Conservation (phyloP, 73 alveolate species). For the Tetrahymena elliotti region DNA sequence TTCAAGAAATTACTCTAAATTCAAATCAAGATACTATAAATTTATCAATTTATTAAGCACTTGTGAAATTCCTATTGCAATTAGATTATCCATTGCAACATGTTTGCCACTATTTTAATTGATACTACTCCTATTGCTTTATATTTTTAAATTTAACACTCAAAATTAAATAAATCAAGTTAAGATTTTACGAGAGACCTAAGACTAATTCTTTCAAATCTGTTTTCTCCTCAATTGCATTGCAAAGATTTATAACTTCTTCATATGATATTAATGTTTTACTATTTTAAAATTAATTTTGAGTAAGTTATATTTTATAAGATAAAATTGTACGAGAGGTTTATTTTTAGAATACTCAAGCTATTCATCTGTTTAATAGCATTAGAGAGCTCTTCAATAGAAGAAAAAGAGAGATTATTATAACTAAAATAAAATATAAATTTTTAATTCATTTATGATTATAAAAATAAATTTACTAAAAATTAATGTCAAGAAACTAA, state of each 20-base stretch:
- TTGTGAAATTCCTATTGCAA: neutral
- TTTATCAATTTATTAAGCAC: neutral
- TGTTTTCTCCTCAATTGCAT: neutral
- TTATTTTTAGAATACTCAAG: neutral
- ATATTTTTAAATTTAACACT: neutral
- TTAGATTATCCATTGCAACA: neutral
- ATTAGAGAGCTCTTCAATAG: neutral
- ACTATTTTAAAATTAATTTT: neutral
- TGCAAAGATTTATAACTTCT: neutral
- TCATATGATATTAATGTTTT: neutral
- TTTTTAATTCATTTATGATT: neutral
- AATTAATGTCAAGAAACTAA: neutral
- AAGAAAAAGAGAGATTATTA: neutral
- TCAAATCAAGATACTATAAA: neutral
- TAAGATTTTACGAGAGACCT: neutral
- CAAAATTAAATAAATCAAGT: neutral
- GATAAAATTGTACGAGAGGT: neutral
- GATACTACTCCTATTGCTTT: neutral
- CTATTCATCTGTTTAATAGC: neutral
- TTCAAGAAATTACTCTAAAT: neutral
- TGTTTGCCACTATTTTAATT: neutral
- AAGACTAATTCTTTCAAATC: neutral
- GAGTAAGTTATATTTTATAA: neutral
- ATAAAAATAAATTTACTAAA: neutral
- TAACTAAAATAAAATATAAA: neutral